Evolutionary conservation across 2,329 filamentous ascomycete species (phyloP), one percentile per base, ranked within the genome.

Genomic region (Cercospora brassicicola): DNA sequence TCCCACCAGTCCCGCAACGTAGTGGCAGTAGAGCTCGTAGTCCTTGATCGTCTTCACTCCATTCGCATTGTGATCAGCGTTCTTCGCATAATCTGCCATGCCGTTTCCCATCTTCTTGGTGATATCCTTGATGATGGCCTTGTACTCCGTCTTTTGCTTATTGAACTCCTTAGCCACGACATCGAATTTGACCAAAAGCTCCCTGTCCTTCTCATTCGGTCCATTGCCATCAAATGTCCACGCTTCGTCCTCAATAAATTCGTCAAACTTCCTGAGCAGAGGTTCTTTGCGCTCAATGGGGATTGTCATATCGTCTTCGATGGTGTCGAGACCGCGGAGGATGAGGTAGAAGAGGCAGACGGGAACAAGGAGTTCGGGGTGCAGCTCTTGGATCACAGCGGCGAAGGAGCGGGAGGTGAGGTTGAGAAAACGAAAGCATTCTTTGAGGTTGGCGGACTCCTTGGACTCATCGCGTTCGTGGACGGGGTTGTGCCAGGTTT

Each of bases 301-400:
- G 69, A 99, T 90, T 4, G 93, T 96, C 89, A 97, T 98, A 81
- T 99, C 95, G 84, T 99, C 95, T 82, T 99, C 95, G 69, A 99
- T 92, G n/a, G 95, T 99, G 81, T 99, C 95, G 61, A 99, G 87
- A 57, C 92, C 95, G 69, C 95, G 92, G 64, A 99, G 86, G 63
- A 93, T 88, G 30, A 99, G 88, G 83, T 99, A 99, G 86, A 99
- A 99, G 9, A 98, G 84, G 65, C 90, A 89, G 56, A 98, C 87
- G 26, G 95, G 93, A 48, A 97, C 88, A 39, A 98, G 88, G 33
- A 99, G 89, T 82, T 99, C 94, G 0, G 93, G 93, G 78, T 97
- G 94, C 53, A 99, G 87, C 82, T 99, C 95, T 81, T 96, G 89
- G 72, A 99, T 99, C 78, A 99, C 95, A 57, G 93, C 86, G 62